Evolutionary conservation across 1,284 basidiomycete species (phyloP), one percentile per base, ranked within the genome.

Genomic region (Ustilago cynodontis): DNA sequence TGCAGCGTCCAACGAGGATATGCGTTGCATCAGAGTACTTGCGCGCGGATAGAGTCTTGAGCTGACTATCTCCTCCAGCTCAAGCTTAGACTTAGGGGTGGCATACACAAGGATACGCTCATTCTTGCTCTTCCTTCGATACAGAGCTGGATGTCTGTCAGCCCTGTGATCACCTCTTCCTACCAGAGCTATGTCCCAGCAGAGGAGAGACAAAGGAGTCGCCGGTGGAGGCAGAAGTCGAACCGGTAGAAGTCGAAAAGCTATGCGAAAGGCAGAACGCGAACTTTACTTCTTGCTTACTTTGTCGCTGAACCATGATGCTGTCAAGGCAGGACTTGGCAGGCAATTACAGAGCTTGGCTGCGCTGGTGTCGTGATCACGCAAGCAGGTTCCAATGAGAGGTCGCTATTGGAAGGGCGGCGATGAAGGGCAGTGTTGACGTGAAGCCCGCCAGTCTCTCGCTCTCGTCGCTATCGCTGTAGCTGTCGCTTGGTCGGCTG

Each of bases 361-460:
- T 49, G 47, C 47, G 47, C 47, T 13, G 24, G 14, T n/a, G 47
- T 49, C 47, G 24, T 28, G 47, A 49, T 49, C 24, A 49, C 47
- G 47, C 26, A 49, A 26, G 14, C 10, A 49, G 24, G 22, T 14
- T n/a, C 22, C 14, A 24, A 28, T 49, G 3, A 11, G 5, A 26
- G 20, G 47, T 49, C 47, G 16, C 24, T 20, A 3, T 7, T 8
- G 41, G 9, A 1, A 49, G n/a, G 47, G 14, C 9, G n/a, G 24
- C 9, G 24, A 16, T 39, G 16, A 39, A 39, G 9, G 10, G 16
- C 11, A 20, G 41, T 43, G 20, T 14, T 43, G n/a, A 5, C 18
- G 41, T 6, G 31, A 33, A 5, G 41, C 20, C 35, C 3, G 35
- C 35, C 35, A 11, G 35, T 11, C 31, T 37, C 35, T 37, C 20